Conservation (phyloP, 164 flowering plant genomes). For the Vitis rupestris region DNA sequence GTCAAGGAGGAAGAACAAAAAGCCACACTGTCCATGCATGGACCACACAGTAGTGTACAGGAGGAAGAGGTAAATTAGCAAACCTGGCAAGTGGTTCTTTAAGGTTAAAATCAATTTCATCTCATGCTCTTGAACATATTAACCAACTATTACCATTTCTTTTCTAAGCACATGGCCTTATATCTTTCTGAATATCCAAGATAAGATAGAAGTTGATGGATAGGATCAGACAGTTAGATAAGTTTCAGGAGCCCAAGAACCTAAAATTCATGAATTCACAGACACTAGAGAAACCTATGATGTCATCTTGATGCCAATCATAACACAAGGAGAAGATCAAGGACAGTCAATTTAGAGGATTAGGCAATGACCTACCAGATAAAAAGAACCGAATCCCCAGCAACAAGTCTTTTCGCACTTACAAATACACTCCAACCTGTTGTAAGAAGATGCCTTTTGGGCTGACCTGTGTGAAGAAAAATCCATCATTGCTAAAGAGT, state of each 20-base stretch:
- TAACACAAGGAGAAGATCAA: not conserved
- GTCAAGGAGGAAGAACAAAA: not conserved
- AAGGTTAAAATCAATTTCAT: too few species aligned
- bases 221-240: not conserved
- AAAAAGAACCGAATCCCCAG: constrained; percentile 90
- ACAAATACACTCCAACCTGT: constrained; percentile 95
- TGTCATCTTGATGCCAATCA: not conserved
- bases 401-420: constrained; percentile 86
- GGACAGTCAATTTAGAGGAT: not conserved
- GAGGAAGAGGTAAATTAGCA: too few species aligned
- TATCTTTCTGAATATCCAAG: not conserved
- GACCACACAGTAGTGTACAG: too few species aligned
- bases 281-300: not conserved
- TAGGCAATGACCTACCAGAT: constrained; percentile 55
- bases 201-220: not conserved
- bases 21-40: too few species aligned
- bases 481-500: not conserved
- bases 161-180: too few species aligned
- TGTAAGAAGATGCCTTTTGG: constrained; percentile 88
- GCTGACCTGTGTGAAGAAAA: constrained; percentile 65
- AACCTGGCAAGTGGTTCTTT: too few species aligned
- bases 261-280: not conserved
- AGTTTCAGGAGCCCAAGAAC: not conserved
- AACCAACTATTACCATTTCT: too few species aligned
- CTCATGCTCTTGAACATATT: too few species aligned